Percentiles rank a stretch among this genome's conserved stretches.
Conservation (phyloP, 441 rosid genomes). For the Jatropha podagrica region DNA sequence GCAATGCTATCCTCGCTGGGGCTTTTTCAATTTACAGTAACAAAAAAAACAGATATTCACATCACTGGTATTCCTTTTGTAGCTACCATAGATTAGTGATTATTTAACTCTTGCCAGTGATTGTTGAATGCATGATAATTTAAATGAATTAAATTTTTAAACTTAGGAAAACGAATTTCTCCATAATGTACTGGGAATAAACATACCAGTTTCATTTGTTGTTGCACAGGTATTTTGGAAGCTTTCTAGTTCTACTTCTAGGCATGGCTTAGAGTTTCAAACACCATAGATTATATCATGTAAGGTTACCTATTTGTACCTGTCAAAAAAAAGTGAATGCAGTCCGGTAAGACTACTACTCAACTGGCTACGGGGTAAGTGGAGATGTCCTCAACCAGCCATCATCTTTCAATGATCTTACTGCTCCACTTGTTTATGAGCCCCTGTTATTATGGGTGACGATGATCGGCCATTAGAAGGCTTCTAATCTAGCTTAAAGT, state of each 20-base stretch:
- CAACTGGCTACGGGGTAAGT: not conserved
- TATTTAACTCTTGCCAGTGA: not conserved
- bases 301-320: not conserved
- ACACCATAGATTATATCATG: not conserved
- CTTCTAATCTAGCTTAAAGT: not conserved
- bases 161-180: not conserved
- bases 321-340: not conserved
- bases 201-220: not conserved
- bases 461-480: not conserved
- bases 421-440: not conserved
- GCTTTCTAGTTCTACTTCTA: not conserved
- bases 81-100: not conserved
- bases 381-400: not conserved
- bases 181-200: not conserved
- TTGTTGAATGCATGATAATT: not conserved
- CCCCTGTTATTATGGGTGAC: not conserved
- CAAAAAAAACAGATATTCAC: not conserved
- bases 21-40: not conserved
- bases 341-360: not conserved
- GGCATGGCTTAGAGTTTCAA: not conserved
- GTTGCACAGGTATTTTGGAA: not conserved
- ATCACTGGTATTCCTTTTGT: not conserved
- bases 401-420: not conserved
- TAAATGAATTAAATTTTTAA: not conserved
- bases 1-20: not conserved